Percentiles rank a stretch among this genome's conserved stretches.
These are phyloP conservation scores for Mycena leptocephala DNA, from an alignment of 768 basidiomycete genomes.

Conservation along the genomic window DNA sequence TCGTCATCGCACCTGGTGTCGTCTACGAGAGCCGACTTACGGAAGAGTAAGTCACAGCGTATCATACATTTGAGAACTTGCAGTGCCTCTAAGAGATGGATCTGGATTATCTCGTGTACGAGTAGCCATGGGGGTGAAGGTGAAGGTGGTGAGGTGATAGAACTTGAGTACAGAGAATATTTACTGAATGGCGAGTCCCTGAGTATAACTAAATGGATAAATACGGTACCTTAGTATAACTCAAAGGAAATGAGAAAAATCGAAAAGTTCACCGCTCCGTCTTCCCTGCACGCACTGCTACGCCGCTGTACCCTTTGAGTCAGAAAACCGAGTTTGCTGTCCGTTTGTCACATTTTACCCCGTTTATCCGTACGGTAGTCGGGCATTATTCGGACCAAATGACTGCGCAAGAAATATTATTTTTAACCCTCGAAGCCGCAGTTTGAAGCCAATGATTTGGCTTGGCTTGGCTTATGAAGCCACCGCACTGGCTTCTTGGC, in stretches of 20 bases:
- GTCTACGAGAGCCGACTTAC: not conserved
- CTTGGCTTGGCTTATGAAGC: not conserved
- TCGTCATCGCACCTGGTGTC: not conserved
- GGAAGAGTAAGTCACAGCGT: not conserved
- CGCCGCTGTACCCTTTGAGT: not conserved
- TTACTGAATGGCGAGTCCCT: no score
- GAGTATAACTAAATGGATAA: no score
- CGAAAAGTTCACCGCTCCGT: no score
- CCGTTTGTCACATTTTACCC: not conserved
- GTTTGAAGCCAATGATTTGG: not conserved
- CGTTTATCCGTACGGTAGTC: not conserved
- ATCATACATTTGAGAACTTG: not conserved
- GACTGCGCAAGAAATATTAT: not conserved
- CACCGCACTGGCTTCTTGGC: no score
- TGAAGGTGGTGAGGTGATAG: no score
- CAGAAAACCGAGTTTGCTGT: not conserved
- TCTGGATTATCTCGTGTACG: no score
- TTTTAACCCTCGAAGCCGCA: not conserved
- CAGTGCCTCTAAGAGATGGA: no score
- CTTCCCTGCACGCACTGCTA: no score
- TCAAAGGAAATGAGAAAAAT: no score
- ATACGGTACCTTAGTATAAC: no score
- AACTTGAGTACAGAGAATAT: no score
- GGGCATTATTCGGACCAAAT: not conserved
- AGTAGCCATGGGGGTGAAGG: no score